Base-by-base conservation (phyloP, 768 basidiomycete species). In the Mycena amicta region DNA sequence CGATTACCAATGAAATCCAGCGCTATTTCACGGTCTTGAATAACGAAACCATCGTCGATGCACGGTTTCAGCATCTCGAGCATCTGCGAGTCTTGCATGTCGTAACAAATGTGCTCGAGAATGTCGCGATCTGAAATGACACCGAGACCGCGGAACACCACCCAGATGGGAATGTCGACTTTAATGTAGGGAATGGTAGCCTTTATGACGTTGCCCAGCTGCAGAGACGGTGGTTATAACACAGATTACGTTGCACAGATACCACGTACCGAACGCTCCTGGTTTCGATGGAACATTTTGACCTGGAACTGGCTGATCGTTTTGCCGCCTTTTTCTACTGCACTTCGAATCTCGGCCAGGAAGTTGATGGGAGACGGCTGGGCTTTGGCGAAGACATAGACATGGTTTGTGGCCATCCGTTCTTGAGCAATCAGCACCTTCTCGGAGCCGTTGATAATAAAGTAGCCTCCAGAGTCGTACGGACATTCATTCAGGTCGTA, bases 341-440 rank as follows among this genome's bases (percentile, higher is more conserved):
- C 94, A 73, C 93, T 95, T 60, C 96, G 89, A 73, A 99, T 97
- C 72, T 98, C 95, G 33, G 97, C 94, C 41, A 98, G 83, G 75
- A 96, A 97, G 63, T 88, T 93, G 66, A 97, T 92, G 1, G 95
- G 95, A 18, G 94, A 95, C 3, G 96, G 95, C 65, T 96, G 93
- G 0, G 93, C 93, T 75, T 98, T 99, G 52, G 95, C 94, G 68
- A 99, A 99, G 52, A 98, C 95, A 74, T 98, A 99, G 64, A 99
- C 97, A 69, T 97, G 95, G 76, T 99, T 99, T 23, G 94, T 95
- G 11, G 97, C 96, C 95, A 98, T 98, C 52, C 97, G 88, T 72
- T 99, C 97, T 73, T 99, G 97, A 1, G 97, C 97, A 72, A 99
- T 99, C 60, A 99, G 81, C n/a, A 99, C 97, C 74, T 99, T 99